Evolutionary conservation across 192 early-diverging fungal genomes (phyloP).

Genomic region (Rhizophagus sp.): DNA sequence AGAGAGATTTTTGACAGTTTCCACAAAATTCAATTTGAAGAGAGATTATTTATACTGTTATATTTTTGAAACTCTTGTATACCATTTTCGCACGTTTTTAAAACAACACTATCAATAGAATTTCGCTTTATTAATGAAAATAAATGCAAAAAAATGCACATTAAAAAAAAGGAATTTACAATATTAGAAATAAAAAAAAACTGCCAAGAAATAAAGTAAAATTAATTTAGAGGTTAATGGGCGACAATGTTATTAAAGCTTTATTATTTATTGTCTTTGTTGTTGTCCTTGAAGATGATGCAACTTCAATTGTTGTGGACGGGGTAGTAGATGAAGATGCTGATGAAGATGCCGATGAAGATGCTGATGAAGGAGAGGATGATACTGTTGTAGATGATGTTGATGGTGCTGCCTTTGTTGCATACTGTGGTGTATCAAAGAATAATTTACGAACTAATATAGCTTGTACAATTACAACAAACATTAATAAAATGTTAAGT

Average conservation of each 20-base stretch:
- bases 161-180: background rate
- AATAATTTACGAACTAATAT: conserved; percentile 17
- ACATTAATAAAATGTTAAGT: conserved; percentile 22
- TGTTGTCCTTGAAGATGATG: background rate
- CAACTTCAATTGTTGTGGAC: background rate
- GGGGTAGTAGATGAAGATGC: background rate
- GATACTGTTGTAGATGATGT: background rate
- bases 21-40: background rate
- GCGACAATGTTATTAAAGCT: background rate
- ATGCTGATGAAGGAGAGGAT: background rate
- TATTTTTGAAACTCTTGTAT: too few species aligned
- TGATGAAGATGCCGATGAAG: background rate
- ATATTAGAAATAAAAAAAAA: background rate
- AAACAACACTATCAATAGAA: too few species aligned
- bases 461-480: conserved; percentile 17
- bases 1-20: background rate
- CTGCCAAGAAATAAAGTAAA: background rate
- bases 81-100: too few species aligned
- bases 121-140: background rate
- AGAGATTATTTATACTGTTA: too few species aligned
- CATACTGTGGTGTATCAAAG: background rate
- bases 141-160: background rate
- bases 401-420: background rate
- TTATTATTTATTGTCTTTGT: background rate
- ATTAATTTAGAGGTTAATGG: background rate